Percentiles rank a stretch among this genome's conserved stretches.
phyloP scores from a whole-genome alignment of 768 basidiomycete species.

The Xerocomus brunneocitrinus region DNA sequence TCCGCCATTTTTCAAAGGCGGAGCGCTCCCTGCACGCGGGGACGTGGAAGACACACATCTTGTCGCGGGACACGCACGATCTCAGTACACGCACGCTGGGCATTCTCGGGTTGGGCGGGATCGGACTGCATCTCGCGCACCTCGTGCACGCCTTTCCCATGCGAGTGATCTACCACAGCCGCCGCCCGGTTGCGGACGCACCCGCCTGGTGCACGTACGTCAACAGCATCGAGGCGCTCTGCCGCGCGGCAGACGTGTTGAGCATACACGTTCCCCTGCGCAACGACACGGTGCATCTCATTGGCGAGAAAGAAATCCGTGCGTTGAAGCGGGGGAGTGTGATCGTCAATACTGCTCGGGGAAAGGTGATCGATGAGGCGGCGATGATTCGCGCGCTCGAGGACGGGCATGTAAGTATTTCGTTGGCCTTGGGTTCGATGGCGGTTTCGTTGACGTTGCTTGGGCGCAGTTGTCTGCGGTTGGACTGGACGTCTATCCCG shows the following conservation, averaged over 20 bases:
- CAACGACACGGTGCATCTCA: conserved; percentile 64
- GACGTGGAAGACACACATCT: conserved; percentile 56
- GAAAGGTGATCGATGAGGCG: conserved; percentile 83
- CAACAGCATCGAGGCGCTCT: conserved; percentile 56
- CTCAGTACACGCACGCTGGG: conserved; percentile 65
- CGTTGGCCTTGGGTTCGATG: not conserved
- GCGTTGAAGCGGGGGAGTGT: conserved; percentile 72
- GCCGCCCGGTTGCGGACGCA: conserved; percentile 51
- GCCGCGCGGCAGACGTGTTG: conserved; percentile 72
- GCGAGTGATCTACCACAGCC: conserved; percentile 80
- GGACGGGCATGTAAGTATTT: conserved; percentile 72
- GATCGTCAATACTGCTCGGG: conserved; percentile 87
- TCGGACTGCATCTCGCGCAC: conserved; percentile 65
- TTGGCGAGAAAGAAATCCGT: conserved; percentile 73
- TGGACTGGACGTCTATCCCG: conserved; percentile 82
- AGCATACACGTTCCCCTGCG: conserved; percentile 83
- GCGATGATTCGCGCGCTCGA: conserved; percentile 83
- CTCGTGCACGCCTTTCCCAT: conserved; percentile 80
- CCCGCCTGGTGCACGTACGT: conserved; percentile 79
- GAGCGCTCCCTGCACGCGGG: conserved; percentile 50
- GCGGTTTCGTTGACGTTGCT: not conserved
- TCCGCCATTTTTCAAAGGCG: conserved; percentile 66
- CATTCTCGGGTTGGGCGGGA: conserved; percentile 74
- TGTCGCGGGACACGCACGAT: conserved; percentile 52
- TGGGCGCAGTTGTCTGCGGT: conserved; percentile 61